Percentiles rank a stretch among this genome's conserved stretches.
Conservation (phyloP, 768 basidiomycete species). For the Trametes gibbosa region DNA sequence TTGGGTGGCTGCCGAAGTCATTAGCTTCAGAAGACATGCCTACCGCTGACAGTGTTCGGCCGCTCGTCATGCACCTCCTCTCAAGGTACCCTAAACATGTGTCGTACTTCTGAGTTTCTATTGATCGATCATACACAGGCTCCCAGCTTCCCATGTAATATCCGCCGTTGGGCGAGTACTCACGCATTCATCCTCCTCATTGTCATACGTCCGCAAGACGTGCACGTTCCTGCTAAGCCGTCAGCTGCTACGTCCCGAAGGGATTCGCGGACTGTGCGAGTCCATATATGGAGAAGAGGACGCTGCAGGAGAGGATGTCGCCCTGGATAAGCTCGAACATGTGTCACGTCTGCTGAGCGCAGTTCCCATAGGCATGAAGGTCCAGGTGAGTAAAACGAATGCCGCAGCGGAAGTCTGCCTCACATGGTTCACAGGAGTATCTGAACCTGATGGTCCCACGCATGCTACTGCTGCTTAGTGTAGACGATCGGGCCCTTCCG, state of each 20-base stretch:
- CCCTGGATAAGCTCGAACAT: constrained; percentile 71
- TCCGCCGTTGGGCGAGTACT: constrained; percentile 61
- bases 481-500: constrained; percentile 33
- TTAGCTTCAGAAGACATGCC: constrained; percentile 37
- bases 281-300: constrained; percentile 70
- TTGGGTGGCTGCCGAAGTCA: constrained; percentile 73
- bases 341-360: constrained; percentile 60
- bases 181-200: constrained; percentile 39
- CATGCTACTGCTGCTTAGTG: constrained; percentile 49
- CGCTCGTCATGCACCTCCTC: constrained; percentile 54
- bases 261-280: constrained; percentile 64
- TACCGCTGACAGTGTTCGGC: constrained; percentile 47
- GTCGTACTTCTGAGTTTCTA: background rate
- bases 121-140: constrained; percentile 35
- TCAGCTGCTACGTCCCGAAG: constrained; percentile 68
- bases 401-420: background rate
- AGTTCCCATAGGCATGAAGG: constrained; percentile 54
- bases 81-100: constrained; percentile 49
- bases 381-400: constrained; percentile 44
- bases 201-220: constrained; percentile 53
- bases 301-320: constrained; percentile 44
- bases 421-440: constrained; percentile 50
- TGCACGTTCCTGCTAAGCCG: constrained; percentile 64
- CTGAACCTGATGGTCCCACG: constrained; percentile 53
- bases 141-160: constrained; percentile 66